phyloP scores from a whole-genome alignment of 352 stramenopile genomes.

The Globisporangium emineosum region DNA sequence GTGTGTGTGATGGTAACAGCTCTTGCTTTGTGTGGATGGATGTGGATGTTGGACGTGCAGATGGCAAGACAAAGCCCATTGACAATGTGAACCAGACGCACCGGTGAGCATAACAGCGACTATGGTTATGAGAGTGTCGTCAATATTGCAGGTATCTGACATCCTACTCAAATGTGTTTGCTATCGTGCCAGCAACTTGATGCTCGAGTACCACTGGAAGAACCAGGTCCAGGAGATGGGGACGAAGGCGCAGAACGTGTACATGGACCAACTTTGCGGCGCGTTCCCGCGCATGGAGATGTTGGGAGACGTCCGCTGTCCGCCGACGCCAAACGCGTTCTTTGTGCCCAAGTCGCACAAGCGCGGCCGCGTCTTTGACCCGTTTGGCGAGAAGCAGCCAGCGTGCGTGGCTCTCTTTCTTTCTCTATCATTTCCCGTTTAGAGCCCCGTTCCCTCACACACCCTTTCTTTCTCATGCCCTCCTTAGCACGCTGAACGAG shows the following conservation, averaged over 20 bases:
- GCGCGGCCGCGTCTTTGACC: constrained; percentile 76
- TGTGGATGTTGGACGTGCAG: constrained; percentile 32
- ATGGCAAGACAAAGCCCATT: constrained; percentile 86
- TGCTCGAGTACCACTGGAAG: constrained; percentile 90
- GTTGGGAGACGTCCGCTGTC: constrained; percentile 76
- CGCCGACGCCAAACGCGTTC: constrained; percentile 57
- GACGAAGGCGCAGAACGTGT: constrained; percentile 78
- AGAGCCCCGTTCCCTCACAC: too few relatives aligned
- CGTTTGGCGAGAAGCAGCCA: constrained; percentile 80
- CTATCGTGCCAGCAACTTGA: constrained; percentile 51
- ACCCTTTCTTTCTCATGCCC: background rate
- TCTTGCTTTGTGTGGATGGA: background rate
- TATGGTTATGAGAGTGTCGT: background rate
- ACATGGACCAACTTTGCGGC: constrained; percentile 62
- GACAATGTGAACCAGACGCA: constrained; percentile 84
- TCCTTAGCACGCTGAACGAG: constrained; percentile 64
- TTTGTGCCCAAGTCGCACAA: constrained; percentile 85
- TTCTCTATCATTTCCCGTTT: background rate
- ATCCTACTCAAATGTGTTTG: background rate
- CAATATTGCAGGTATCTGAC: background rate
- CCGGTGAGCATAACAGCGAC: constrained; percentile 26
- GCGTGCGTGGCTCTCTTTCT: constrained; percentile 27
- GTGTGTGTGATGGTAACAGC: background rate
- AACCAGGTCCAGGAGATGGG: constrained; percentile 88
- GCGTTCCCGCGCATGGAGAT: constrained; percentile 81